Conservation (phyloP, 2,329 filamentous ascomycete genomes). For the Tolypocladium cylindrosporum region DNA sequence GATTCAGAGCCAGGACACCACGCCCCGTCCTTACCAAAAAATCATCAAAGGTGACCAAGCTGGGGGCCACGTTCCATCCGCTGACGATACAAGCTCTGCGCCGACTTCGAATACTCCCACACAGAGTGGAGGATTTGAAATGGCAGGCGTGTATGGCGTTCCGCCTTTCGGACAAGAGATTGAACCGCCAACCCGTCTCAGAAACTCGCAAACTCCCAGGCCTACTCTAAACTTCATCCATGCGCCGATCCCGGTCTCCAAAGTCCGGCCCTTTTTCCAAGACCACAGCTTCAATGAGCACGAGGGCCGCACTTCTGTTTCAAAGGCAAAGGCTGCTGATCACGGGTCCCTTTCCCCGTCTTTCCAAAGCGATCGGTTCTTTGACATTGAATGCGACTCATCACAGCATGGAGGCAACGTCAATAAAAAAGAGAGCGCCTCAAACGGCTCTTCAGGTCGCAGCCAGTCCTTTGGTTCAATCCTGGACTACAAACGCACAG, state of each 20-base stretch:
- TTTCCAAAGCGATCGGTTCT: not conserved
- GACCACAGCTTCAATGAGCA: slow-evolving; percentile 3
- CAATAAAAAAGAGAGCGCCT: not conserved
- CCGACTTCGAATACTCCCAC: not conserved
- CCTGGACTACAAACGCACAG: slow-evolving; percentile 21
- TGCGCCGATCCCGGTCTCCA: slow-evolving; percentile 9
- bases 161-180: not conserved
- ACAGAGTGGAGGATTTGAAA: not conserved
- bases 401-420: not conserved
- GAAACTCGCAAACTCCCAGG: not conserved
- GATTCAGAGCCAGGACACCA: not conserved
- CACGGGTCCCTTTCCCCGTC: not conserved
- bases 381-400: not conserved
- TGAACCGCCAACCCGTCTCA: not conserved
- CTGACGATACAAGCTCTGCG: not conserved
- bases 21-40: not conserved
- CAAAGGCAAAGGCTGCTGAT: not conserved
- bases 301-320: not conserved
- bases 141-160: not conserved
- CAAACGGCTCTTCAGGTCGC: slow-evolving; percentile 6
- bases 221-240: not conserved
- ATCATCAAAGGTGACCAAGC: not conserved
- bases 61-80: not conserved
- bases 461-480: slow-evolving; percentile 17
- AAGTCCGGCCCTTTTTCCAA: slow-evolving; percentile 10